Conservation (phyloP, 2,329 filamentous ascomycete species). For the Diplocarpon rosae region DNA sequence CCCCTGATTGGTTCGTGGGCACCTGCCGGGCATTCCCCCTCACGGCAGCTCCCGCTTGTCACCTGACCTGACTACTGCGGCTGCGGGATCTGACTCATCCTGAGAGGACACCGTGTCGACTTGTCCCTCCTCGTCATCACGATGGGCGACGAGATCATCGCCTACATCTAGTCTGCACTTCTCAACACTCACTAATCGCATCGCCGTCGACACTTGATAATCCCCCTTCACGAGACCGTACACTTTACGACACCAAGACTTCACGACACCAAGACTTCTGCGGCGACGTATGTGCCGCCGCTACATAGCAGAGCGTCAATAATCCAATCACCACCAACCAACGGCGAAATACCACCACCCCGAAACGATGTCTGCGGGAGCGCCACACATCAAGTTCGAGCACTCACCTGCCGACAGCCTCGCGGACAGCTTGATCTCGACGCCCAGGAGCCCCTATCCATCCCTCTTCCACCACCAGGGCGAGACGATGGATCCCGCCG, state of each 20-base stretch:
- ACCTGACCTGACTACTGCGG: slow-evolving; percentile 2
- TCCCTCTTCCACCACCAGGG: slow-evolving; percentile 22
- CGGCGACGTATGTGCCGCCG: too few species aligned
- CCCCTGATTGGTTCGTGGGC: background rate
- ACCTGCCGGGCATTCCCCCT: too few species aligned
- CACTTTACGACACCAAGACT: too few species aligned
- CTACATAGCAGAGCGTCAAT: too few species aligned
- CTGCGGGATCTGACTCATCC: slow-evolving; percentile 4
- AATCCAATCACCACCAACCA: too few species aligned
- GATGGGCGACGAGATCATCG: slow-evolving; percentile 5
- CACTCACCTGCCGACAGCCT: slow-evolving; percentile 24
- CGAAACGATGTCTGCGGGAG: background rate
- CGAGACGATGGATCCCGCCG: slow-evolving; percentile 19
- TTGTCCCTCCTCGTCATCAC: background rate
- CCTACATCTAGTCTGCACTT: too few species aligned
- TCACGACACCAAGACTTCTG: too few species aligned
- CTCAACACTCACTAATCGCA: too few species aligned
- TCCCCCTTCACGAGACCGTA: too few species aligned
- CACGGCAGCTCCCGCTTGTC: background rate
- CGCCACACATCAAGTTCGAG: slow-evolving; percentile 24
- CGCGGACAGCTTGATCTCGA: slow-evolving; percentile 26
- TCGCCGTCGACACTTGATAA: too few species aligned
- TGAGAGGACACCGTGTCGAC: slow-evolving; percentile 5
- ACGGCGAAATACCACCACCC: too few species aligned
- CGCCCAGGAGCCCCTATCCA: slow-evolving; percentile 24